Evolutionary conservation across 768 basidiomycete species (phyloP), one percentile per base, ranked within the genome.

Genomic region (Chlorophyllum brunneum): DNA sequence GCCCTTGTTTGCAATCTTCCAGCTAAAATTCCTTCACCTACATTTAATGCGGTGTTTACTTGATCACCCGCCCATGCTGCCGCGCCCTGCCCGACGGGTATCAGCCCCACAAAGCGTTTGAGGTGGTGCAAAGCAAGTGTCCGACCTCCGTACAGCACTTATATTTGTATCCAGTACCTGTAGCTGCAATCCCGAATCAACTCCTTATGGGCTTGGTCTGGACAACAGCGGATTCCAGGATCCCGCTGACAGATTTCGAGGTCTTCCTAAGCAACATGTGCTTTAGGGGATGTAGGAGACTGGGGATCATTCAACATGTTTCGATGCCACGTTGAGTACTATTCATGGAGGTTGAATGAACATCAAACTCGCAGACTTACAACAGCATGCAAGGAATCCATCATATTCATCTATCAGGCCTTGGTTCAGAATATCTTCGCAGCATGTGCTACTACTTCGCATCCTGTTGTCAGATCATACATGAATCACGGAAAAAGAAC

Each of bases 361-460:
- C n/a, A n/a, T n/a, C n/a, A n/a, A n/a, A 9, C 15, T 5, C 18
- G 26, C 16, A 9, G 1, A 61, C 70, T 56, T 48, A 71, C 68
- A 73, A 55, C 71, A 73, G 59, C 69, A 69, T 22, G 72, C 67
- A 24, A 73, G 54, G 50, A 70, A 70, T 0, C 69, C 71, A 51
- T 71, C 71, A 50, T 65, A 58, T 46, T 57, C 42, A 18, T 68
- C 65, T 5, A 69, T 54, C 15, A 66, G 55, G 4, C 57, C 54
- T 43, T 65, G 60, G 0, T 26, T 47, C 11, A 55, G 30, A 36
- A 73, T 61, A 48, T 71, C 67, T 6, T 48, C 43, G 31, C 65
- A 65, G 51, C 70, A 71, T 5, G 57, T 60, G 18, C 22, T 59
- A 15, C 61, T 65, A 44, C 67, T 67, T 33, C 66, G 58, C 4